A percentile compares a stretch with the other conserved stretches of the same genome.
Evolutionary conservation across 2,329 filamentous ascomycete genomes (phyloP).

Genomic region (Pochonia chlamydosporia): DNA sequence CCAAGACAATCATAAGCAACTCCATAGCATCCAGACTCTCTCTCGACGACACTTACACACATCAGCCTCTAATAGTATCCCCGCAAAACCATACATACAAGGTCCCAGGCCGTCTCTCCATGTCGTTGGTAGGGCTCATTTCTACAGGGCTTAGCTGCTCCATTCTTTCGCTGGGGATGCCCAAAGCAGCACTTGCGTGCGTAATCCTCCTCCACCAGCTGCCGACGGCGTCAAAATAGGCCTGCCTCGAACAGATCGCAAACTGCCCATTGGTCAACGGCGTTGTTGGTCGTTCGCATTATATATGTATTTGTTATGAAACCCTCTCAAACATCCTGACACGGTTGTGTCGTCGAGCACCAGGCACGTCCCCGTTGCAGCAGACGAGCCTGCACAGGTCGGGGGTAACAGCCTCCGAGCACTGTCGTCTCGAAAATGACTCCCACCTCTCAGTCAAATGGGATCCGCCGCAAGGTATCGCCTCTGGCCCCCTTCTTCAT

Average conservation of each 20-base stretch:
- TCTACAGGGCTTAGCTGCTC: not conserved
- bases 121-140: too few relatives aligned
- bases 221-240: not conserved
- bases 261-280: not conserved
- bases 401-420: too few relatives aligned
- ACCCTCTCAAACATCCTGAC: not conserved
- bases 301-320: not conserved
- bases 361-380: too few relatives aligned
- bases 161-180: not conserved
- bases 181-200: not conserved
- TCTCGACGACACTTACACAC: too few relatives aligned
- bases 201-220: not conserved
- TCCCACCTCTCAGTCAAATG: constrained; percentile 61
- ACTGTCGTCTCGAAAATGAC: too few relatives aligned
- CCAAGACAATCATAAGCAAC: too few relatives aligned
- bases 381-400: too few relatives aligned
- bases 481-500: constrained; percentile 66
- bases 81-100: too few relatives aligned
- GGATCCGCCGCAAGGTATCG: constrained; percentile 63
- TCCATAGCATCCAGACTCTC: too few relatives aligned
- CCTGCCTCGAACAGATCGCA: not conserved
- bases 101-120: too few relatives aligned
- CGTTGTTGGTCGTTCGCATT: not conserved
- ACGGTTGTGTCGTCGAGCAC: too few relatives aligned
- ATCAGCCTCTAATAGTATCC: too few relatives aligned